Conservation (phyloP, 257 asterid species). For the Nicotiana sylvestris region DNA sequence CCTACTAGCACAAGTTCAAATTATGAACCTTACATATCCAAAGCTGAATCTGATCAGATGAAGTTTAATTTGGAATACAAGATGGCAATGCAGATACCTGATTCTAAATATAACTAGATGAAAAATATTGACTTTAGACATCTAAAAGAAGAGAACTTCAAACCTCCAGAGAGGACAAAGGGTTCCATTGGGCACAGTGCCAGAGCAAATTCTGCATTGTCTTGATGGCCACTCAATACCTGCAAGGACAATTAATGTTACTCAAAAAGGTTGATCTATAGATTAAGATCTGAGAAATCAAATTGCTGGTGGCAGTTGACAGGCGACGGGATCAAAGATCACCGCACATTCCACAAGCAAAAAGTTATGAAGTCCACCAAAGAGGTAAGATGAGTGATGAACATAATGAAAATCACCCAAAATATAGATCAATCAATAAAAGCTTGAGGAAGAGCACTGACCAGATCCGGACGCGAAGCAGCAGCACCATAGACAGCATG, state of each 20-base stretch:
- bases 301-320: not conserved
- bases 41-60: not conserved
- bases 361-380: not conserved
- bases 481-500: constrained; percentile 85
- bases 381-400: not conserved
- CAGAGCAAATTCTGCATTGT: constrained; percentile 97
- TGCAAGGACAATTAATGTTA: constrained; percentile 18
- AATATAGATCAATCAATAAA: not conserved
- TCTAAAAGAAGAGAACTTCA: not conserved
- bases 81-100: not conserved
- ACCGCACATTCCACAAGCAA: not conserved
- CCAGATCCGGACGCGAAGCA: constrained; percentile 94
- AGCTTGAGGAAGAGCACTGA: constrained; percentile 16
- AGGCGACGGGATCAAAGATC: not conserved
- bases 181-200: constrained; percentile 97
- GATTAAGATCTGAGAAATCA: not conserved
- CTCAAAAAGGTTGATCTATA: not conserved
- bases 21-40: constrained; percentile 1
- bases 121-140: not conserved
- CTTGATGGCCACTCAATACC: constrained; percentile 92
- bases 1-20: not conserved
- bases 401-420: not conserved
- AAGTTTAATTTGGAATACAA: not conserved
- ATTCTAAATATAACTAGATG: constrained; percentile 9
- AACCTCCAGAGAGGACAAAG: constrained; percentile 98